Evolutionary conservation across 208 protist genomes (phyloP).

Genomic region (Leishmania turanica): DNA sequence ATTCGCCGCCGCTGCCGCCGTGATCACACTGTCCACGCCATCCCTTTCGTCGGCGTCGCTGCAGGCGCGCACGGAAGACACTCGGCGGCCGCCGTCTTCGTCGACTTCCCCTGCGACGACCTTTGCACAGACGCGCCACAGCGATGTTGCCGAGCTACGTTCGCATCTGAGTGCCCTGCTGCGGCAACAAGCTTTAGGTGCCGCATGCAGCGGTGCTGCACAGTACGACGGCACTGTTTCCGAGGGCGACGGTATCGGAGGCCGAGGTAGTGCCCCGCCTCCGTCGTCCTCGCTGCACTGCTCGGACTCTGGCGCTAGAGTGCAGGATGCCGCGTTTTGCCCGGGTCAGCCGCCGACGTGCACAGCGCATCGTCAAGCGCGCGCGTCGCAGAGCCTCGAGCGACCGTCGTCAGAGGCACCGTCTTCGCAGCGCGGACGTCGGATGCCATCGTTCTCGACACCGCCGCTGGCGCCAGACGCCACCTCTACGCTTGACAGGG

Average conservation of each 20-base stretch:
- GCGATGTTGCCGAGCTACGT: slow-evolving; percentile 24
- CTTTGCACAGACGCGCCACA: background rate
- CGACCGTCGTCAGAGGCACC: background rate
- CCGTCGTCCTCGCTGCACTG: slow-evolving; percentile 2
- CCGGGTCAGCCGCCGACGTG: background rate
- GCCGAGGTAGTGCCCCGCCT: slow-evolving; percentile 1
- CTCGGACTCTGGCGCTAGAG: background rate
- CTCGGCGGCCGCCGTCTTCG: background rate
- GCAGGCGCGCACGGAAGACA: background rate
- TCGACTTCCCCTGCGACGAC: background rate
- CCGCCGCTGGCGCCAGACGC: background rate
- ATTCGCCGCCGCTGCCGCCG: slow-evolving; percentile 19
- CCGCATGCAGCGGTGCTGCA: background rate
- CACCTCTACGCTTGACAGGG: slow-evolving; percentile 1
- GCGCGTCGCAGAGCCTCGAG: background rate
- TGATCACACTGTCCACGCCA: background rate
- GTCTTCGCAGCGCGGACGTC: background rate
- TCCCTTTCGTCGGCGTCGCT: background rate
- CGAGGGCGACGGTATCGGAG: background rate
- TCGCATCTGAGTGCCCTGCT: slow-evolving; percentile 26
- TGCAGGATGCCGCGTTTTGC: slow-evolving; percentile 5
- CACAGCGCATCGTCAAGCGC: background rate
- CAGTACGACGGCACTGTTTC: background rate
- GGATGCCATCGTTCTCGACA: background rate
- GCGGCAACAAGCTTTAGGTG: background rate